Evolutionary conservation across 2,329 filamentous ascomycete species (phyloP).

Genomic region (Alternaria alternata): DNA sequence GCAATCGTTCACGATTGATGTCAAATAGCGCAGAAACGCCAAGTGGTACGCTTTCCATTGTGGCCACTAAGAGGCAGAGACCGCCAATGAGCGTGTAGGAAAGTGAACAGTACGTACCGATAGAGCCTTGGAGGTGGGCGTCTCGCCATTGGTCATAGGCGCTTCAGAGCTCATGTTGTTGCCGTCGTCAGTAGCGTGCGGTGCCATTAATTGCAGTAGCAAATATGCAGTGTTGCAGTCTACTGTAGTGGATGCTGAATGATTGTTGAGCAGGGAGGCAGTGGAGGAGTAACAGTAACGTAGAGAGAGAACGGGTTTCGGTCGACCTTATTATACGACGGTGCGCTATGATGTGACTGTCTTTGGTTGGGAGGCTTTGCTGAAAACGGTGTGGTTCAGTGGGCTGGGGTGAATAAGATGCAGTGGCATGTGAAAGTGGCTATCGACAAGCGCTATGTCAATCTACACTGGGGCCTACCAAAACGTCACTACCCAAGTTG

Average conservation of each 20-base stretch:
- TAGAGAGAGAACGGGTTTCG: slow-evolving; percentile 12
- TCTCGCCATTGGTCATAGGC: slow-evolving; percentile 52
- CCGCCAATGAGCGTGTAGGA: neutral
- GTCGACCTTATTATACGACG: slow-evolving; percentile 38
- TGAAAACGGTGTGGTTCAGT: slow-evolving; percentile 34
- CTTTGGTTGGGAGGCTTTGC: slow-evolving; percentile 22
- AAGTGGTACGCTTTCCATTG: neutral
- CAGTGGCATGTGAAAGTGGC: slow-evolving; percentile 38
- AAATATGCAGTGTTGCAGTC: slow-evolving; percentile 9
- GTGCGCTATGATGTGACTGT: slow-evolving; percentile 27
- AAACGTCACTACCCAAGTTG: slow-evolving; percentile 10
- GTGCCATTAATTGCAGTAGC: slow-evolving; percentile 32
- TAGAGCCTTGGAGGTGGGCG: slow-evolving; percentile 49
- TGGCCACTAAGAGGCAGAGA: neutral
- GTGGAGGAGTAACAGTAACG: slow-evolving; percentile 18
- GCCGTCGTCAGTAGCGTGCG: slow-evolving; percentile 46
- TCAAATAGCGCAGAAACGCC: neutral
- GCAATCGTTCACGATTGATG: neutral
- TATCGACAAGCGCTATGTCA: slow-evolving; percentile 1
- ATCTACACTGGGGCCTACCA: slow-evolving; percentile 1
- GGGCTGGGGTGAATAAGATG: slow-evolving; percentile 5
- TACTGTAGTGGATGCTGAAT: slow-evolving; percentile 2
- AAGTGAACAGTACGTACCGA: slow-evolving; percentile 44
- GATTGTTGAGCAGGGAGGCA: slow-evolving; percentile 17
- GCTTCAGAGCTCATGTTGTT: slow-evolving; percentile 41